Conservation (phyloP, 805 yeast species). For the Zygosaccharomyces kombuchaensis region DNA sequence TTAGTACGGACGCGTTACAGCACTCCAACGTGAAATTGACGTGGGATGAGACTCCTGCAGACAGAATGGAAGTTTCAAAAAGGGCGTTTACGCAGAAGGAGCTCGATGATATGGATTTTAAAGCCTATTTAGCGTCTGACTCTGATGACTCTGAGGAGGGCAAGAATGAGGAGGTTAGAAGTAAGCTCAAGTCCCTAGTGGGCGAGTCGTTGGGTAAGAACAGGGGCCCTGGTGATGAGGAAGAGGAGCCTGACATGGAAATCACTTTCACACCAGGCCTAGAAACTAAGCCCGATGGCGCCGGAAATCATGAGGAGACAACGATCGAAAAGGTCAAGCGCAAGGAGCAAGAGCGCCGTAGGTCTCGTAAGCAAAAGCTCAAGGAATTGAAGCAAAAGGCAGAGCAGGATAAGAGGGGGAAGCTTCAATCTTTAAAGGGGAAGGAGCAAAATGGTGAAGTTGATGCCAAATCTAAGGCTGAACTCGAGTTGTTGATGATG, state of each 20-base stretch:
- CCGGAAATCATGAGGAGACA: constrained; percentile 53
- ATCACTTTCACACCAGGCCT: constrained; percentile 92
- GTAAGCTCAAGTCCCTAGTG: constrained; percentile 58
- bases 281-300: constrained; percentile 36
- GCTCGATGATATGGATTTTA: constrained; percentile 83
- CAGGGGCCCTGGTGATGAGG: constrained; percentile 12
- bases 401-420: constrained; percentile 47
- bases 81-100: constrained; percentile 86
- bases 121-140: constrained; percentile 85
- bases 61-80: constrained; percentile 68
- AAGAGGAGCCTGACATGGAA: constrained; percentile 79
- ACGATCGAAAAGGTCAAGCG: constrained; percentile 77
- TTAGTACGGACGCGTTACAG: constrained; percentile 92
- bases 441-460: constrained; percentile 29
- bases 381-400: constrained; percentile 55
- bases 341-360: constrained; percentile 90
- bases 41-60: constrained; percentile 98
- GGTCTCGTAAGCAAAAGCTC: constrained; percentile 71
- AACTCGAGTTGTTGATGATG: constrained; percentile 69
- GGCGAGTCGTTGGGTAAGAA: constrained; percentile 39
- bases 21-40: constrained; percentile 94
- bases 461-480: constrained; percentile 49
- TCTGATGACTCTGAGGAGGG: constrained; percentile 53
- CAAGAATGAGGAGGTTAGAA: constrained; percentile 37
- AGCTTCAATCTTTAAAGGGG: constrained; percentile 32